Conservation (phyloP, 208 protist species). For the Paratrypanosoma confusum region DNA sequence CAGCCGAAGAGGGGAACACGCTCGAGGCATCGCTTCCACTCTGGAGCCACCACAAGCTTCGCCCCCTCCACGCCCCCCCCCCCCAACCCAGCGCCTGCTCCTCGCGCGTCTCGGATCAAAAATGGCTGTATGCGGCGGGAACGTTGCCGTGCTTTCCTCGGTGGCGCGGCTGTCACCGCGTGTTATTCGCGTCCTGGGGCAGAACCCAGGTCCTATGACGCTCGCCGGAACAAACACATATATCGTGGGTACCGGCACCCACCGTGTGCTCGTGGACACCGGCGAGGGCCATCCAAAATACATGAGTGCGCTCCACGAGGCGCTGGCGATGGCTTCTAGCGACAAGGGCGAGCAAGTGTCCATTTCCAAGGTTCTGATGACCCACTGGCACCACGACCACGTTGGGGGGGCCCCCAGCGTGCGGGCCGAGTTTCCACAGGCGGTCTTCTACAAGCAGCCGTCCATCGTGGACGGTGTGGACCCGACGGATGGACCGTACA, state of each 20-base stretch:
- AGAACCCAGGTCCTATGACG: constrained; percentile 55
- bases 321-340: constrained; percentile 10
- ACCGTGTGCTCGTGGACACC: constrained; percentile 46
- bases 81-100: too few species aligned
- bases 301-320: constrained; percentile 15
- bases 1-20: too few species aligned
- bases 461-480: constrained; percentile 16
- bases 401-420: constrained; percentile 41
- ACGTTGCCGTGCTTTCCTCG: neutral
- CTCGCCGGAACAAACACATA: constrained; percentile 70
- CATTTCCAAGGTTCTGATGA: constrained; percentile 45
- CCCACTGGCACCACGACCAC: constrained; percentile 64
- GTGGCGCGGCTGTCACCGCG: constrained; percentile 17
- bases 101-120: too few species aligned
- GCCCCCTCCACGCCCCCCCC: too few species aligned
- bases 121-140: neutral
- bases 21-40: too few species aligned
- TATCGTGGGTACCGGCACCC: constrained; percentile 35
- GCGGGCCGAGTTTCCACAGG: constrained; percentile 21
- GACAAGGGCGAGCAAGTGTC: constrained; percentile 20
- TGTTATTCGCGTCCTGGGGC: constrained; percentile 49
- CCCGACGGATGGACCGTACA: constrained; percentile 15
- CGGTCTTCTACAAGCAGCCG: constrained; percentile 30
- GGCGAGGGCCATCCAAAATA: constrained; percentile 40
- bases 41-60: too few species aligned